Evolutionary conservation across 129 eudicot species (phyloP).

Genomic region (Escallonia rubra): DNA sequence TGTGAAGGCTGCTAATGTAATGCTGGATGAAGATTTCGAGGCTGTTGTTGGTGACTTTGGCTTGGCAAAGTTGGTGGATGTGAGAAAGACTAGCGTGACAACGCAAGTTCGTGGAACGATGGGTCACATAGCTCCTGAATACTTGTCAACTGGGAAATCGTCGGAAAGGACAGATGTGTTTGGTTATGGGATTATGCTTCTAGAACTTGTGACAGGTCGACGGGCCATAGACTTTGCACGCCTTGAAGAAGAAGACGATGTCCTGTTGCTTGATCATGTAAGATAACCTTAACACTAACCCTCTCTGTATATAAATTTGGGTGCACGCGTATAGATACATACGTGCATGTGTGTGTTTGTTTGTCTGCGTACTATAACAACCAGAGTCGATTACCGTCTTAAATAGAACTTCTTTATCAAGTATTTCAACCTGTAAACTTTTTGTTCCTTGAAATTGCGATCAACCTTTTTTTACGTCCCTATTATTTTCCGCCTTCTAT

Average conservation of each 20-base stretch:
- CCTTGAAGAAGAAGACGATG: conserved; percentile 96
- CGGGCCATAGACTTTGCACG: conserved; percentile 96
- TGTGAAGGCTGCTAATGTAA: conserved; percentile 94
- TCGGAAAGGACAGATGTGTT: conserved; percentile 95
- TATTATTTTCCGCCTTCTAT: too few species aligned
- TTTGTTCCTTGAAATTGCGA: too few species aligned
- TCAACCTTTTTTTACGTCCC: too few species aligned
- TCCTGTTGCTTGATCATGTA: conserved; percentile 96
- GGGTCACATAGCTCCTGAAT: conserved; percentile 99
- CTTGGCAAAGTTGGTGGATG: conserved; percentile 89
- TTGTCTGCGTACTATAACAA: too few species aligned
- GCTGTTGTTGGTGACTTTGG: conserved; percentile 99
- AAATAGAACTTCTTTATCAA: too few species aligned
- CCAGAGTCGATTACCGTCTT: too few species aligned
- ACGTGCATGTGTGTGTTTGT: not conserved
- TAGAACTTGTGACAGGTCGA: conserved; percentile 91
- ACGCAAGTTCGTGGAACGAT: conserved; percentile 99
- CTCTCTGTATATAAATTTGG: not conserved
- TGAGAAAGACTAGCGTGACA: conserved; percentile 89
- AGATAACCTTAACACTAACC: conserved; percentile 17
- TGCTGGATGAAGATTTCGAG: conserved; percentile 93
- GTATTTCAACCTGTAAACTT: too few species aligned
- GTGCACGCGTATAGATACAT: not conserved
- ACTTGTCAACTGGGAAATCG: conserved; percentile 95
- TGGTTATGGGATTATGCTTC: conserved; percentile 97